A percentile compares a stretch with the other conserved stretches of the same genome.
phyloP scores from a whole-genome alignment of 75 land plant genomes.

The Isoetes taiwanensis region DNA sequence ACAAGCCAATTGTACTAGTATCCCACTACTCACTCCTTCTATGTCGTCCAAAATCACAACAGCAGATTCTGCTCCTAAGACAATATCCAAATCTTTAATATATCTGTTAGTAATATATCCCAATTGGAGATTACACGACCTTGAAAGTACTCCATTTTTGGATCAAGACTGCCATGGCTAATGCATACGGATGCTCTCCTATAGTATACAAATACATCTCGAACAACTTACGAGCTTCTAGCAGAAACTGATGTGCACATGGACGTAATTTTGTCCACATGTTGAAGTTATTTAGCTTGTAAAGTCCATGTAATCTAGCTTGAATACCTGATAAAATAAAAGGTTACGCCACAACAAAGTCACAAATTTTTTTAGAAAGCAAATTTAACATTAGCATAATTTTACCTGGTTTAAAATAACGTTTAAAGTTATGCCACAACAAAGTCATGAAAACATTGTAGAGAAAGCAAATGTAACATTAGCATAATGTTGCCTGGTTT shows the following conservation, averaged over 20 bases:
- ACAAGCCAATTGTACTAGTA: no score
- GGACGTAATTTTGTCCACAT: constrained; percentile 6
- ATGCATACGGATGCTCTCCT: neutral
- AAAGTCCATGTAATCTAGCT: neutral
- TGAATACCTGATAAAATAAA: neutral
- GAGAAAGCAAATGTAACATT: neutral
- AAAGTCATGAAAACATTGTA: neutral
- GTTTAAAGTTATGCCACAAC: neutral
- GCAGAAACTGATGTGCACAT: neutral
- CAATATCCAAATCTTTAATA: constrained; percentile 1
- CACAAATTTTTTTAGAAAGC: no score
- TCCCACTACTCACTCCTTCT: neutral
- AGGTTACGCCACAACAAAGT: no score
- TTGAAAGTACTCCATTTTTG: neutral
- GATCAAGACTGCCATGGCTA: neutral
- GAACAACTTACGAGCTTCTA: neutral
- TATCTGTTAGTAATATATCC: neutral
- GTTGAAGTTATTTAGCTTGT: neutral
- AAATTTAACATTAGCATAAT: neutral
- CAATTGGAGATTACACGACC: neutral
- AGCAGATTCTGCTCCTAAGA: neutral
- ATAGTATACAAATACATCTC: constrained; percentile 4
- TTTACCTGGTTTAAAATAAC: neutral
- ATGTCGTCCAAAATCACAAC: neutral
- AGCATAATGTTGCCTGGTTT: neutral